Conservation (phyloP, 441 rosid species). For the Rhodomyrtus psidioides region DNA sequence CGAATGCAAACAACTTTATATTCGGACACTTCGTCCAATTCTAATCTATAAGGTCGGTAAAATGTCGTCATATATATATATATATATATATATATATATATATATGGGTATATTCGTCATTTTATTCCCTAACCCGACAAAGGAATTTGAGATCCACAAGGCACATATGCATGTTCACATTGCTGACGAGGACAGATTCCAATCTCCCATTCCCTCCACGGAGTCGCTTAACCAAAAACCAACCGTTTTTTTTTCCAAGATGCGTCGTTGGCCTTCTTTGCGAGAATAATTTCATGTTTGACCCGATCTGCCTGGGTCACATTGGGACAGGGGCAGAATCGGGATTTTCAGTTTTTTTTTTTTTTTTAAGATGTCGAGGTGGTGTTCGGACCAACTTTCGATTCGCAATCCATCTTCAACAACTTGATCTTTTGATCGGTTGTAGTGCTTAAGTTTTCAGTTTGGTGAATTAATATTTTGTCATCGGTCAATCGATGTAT, state of each 20-base stretch:
- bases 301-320: neutral
- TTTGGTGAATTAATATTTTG: neutral
- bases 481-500: neutral
- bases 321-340: neutral
- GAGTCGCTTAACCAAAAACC: neutral
- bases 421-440: neutral
- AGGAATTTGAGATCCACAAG: neutral
- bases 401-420: neutral
- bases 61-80: too few relatives aligned
- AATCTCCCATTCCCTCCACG: neutral
- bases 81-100: too few relatives aligned
- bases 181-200: neutral
- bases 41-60: too few relatives aligned
- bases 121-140: neutral
- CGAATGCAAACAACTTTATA: too few relatives aligned
- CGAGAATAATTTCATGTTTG: neutral
- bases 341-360: too few relatives aligned
- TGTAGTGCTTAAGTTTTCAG: neutral
- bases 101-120: too few relatives aligned
- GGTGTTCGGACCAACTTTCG: neutral
- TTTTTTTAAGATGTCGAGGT: neutral
- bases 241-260: neutral
- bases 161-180: neutral
- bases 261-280: neutral
- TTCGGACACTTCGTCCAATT: too few relatives aligned